Evolutionary conservation across 345 rosid genomes (phyloP).

Genomic region (Abelmoschus esculentus): DNA sequence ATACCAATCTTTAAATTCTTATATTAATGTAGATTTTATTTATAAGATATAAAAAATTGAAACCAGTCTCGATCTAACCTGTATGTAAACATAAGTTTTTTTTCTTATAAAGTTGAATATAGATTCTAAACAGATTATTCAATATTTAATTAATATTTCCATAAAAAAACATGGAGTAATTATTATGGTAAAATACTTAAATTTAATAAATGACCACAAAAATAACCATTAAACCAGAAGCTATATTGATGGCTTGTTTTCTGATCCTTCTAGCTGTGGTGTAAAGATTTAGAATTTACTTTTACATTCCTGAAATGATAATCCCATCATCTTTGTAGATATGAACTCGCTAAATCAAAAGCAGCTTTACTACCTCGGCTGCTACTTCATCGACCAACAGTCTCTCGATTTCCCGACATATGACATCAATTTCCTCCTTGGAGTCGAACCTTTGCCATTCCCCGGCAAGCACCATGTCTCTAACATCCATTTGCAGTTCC

Average conservation of each 20-base stretch:
- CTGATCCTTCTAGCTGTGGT: background rate
- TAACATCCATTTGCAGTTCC: constrained; percentile 31
- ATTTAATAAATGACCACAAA: no score
- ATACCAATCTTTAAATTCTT: no score
- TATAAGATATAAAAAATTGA: no score
- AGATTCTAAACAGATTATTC: no score
- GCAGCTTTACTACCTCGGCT: constrained; percentile 32
- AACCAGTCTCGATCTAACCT: no score
- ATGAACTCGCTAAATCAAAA: constrained; percentile 20
- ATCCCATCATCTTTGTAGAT: constrained; percentile 21
- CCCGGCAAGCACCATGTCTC: constrained; percentile 25
- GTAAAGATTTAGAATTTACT: constrained; percentile 6
- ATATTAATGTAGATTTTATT: no score
- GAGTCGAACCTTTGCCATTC: constrained; percentile 53
- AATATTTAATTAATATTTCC: no score
- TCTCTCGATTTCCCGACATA: constrained; percentile 70
- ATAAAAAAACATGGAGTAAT: no score
- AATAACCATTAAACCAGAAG: no score
- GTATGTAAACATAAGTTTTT: no score
- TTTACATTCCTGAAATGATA: constrained; percentile 19
- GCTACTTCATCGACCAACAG: constrained; percentile 56
- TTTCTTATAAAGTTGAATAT: no score
- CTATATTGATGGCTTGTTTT: background rate
- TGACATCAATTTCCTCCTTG: constrained; percentile 42
- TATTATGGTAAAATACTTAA: no score